Evolutionary conservation across 148 eudicot genomes (phyloP).

Genomic region (Suaeda aralocaspica): DNA sequence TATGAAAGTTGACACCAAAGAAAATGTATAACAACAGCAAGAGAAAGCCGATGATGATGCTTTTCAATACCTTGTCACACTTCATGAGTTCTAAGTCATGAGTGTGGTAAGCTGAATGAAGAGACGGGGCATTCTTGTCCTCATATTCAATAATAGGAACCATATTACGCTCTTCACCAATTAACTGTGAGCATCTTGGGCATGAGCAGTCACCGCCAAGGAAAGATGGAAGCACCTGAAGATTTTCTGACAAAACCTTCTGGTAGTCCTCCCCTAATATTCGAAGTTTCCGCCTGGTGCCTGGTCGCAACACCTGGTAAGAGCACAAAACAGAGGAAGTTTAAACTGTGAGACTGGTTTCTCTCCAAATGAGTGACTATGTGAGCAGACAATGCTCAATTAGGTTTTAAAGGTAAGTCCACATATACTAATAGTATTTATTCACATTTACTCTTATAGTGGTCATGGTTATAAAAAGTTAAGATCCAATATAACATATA

Average conservation of each 20-base stretch:
- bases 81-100: conserved; percentile 22
- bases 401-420: not conserved
- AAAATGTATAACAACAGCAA: conserved; percentile 25
- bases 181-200: conserved; percentile 33
- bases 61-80: conserved; percentile 27
- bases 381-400: not conserved
- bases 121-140: conserved; percentile 9
- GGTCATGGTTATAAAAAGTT: not conserved
- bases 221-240: conserved; percentile 42
- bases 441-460: not conserved
- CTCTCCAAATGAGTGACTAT: not conserved
- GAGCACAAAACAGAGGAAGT: conserved; percentile 2
- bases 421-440: not conserved
- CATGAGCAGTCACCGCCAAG: conserved; percentile 60
- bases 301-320: conserved; percentile 56
- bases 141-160: conserved; percentile 9
- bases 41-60: conserved; percentile 29
- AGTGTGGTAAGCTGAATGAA: conserved; percentile 1
- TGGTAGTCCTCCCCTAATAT: conserved; percentile 44
- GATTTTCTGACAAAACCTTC: conserved; percentile 35
- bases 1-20: conserved; percentile 12
- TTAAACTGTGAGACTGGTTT: not conserved
- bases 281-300: conserved; percentile 46
- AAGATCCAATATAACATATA: not conserved
- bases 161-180: conserved; percentile 8